phyloP scores from a whole-genome alignment of 257 asterid genomes.

The Ballota nigra region DNA sequence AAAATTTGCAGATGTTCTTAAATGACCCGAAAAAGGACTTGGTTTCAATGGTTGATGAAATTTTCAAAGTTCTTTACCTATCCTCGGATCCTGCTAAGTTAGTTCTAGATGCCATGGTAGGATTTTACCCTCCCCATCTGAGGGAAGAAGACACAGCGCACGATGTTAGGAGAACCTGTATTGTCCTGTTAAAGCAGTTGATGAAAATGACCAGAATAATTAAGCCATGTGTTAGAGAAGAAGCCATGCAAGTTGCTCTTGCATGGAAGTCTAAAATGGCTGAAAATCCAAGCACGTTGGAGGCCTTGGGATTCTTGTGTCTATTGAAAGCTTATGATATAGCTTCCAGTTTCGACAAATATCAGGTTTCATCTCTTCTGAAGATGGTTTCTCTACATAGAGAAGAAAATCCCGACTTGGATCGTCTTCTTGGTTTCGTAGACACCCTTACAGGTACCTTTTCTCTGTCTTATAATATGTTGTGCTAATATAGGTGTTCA shows the following conservation, averaged over 20 bases:
- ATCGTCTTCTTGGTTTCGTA: constrained; percentile 10
- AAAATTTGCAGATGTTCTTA: constrained; percentile 40
- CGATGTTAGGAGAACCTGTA: constrained; percentile 36
- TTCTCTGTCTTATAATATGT: background rate
- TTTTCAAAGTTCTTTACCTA: constrained; percentile 40
- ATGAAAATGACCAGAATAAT: constrained; percentile 28
- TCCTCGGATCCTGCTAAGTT: constrained; percentile 54
- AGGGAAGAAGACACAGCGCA: constrained; percentile 31
- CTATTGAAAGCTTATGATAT: constrained; percentile 41
- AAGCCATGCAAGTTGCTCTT: constrained; percentile 40
- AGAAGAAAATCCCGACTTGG: constrained; percentile 20
- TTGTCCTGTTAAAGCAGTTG: constrained; percentile 43
- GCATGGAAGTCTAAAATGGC: constrained; percentile 46
- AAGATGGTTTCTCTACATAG: constrained; percentile 28
- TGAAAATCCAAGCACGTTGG: constrained; percentile 23
- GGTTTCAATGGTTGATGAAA: constrained; percentile 35
- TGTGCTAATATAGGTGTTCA: constrained; percentile 1
- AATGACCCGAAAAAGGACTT: constrained; percentile 42
- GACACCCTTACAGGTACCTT: constrained; percentile 17
- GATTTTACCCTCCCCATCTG: constrained; percentile 49
- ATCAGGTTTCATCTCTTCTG: constrained; percentile 31
- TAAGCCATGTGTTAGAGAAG: constrained; percentile 28
- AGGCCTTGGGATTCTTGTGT: constrained; percentile 43
- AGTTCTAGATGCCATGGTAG: constrained; percentile 55
- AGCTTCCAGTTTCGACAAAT: constrained; percentile 33